phyloP scores from a whole-genome alignment of 345 rosid species.

The Cardamine resedifolia region DNA sequence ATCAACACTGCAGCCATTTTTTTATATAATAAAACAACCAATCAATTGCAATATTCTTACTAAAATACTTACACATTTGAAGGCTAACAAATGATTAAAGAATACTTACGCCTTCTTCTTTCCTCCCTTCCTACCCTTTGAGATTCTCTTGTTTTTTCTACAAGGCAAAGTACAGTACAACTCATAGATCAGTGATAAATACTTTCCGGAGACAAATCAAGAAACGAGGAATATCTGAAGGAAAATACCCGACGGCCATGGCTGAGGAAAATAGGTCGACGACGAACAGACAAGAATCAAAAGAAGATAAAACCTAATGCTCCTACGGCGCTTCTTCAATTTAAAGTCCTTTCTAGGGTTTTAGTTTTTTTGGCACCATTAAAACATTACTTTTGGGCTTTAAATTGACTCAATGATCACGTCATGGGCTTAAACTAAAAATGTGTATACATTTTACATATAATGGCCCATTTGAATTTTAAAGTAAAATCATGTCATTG shows the following conservation, averaged over 20 bases:
- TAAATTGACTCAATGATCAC: not conserved
- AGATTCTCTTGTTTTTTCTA: slow-evolving; percentile 96
- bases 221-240: not conserved
- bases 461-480: not conserved
- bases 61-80: not conserved
- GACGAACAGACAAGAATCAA: slow-evolving; percentile 1
- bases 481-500: no score
- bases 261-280: slow-evolving; percentile 21
- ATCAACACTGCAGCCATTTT: slow-evolving; percentile 54
- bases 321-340: slow-evolving; percentile 25
- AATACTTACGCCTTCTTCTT: slow-evolving; percentile 88
- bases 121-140: slow-evolving; percentile 96
- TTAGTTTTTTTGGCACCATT: not conserved
- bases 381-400: slow-evolving; percentile 15
- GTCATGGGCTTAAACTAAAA: not conserved
- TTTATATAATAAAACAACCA: not conserved
- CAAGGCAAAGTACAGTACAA: not conserved
- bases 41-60: not conserved
- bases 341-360: slow-evolving; percentile 34
- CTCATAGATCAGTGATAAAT: not conserved
- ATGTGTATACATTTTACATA: not conserved
- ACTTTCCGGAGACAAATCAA: not conserved
- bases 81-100: not conserved
- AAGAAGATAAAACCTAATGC: slow-evolving; percentile 4
- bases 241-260: slow-evolving; percentile 43